Percentiles rank a stretch among this genome's conserved stretches.
These are phyloP conservation scores for Musa balbisiana DNA, from an alignment of 202 grass and related monocot genomes.

Conservation along the genomic window DNA sequence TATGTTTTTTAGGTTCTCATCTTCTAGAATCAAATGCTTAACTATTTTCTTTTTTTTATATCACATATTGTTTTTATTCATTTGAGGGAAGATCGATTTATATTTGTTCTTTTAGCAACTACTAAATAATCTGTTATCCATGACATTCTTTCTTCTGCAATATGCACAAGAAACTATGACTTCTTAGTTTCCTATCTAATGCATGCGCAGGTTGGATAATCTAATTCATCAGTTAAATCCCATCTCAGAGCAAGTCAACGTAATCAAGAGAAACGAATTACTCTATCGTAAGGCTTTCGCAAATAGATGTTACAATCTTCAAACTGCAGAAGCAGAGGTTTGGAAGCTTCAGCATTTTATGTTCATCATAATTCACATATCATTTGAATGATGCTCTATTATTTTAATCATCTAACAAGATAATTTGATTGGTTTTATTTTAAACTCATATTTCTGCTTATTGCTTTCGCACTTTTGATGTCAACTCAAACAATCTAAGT, in stretches of 20 bases:
- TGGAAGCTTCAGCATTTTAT: constrained; percentile 1
- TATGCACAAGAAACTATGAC: background rate
- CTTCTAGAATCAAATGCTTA: too few species aligned
- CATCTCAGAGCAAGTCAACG: constrained; percentile 26
- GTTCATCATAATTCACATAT: background rate
- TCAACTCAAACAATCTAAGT: too few species aligned
- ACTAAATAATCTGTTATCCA: background rate
- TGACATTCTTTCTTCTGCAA: background rate
- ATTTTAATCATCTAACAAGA: too few species aligned
- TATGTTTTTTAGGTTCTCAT: background rate
- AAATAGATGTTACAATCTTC: constrained; percentile 43
- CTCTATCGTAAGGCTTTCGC: constrained; percentile 43
- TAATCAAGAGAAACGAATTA: constrained; percentile 41
- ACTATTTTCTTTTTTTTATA: too few species aligned
- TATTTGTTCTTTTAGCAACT: too few species aligned
- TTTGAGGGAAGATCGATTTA: too few species aligned
- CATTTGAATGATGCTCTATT: background rate
- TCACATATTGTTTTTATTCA: too few species aligned
- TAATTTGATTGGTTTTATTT: too few species aligned
- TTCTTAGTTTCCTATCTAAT: background rate
- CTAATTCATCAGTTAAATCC: constrained; percentile 23
- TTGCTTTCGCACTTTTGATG: too few species aligned
- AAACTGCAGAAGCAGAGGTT: constrained; percentile 68
- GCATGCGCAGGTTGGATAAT: constrained; percentile 38
- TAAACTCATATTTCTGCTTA: too few species aligned